These are phyloP conservation scores for Globisporangium camurandrum DNA, from an alignment of 352 stramenopile genomes.

Conservation along the genomic window DNA sequence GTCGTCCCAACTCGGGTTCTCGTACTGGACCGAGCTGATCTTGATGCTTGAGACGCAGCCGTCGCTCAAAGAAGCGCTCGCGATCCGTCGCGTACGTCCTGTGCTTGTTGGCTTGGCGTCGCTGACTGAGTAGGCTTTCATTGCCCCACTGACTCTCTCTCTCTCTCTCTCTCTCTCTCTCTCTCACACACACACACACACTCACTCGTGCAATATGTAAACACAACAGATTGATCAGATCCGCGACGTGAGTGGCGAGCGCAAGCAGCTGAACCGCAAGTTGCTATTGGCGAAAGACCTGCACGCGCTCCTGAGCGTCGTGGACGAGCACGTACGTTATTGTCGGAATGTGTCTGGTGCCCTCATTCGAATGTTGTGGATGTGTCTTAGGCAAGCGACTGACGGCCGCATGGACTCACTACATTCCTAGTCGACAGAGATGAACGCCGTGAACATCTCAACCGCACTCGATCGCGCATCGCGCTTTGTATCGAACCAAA, in stretches of 20 bases:
- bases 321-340: conserved; percentile 50
- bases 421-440: conserved; percentile 21
- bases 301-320: conserved; percentile 42
- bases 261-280: conserved; percentile 52
- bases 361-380: no score
- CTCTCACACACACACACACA: background rate
- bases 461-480: conserved; percentile 47
- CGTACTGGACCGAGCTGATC: conserved; percentile 73
- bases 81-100: conserved; percentile 39
- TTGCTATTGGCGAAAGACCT: conserved; percentile 58
- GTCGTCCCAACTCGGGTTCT: conserved; percentile 62
- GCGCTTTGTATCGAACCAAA: conserved; percentile 20
- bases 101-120: no score
- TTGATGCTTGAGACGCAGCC: conserved; percentile 70
- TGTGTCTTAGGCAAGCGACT: no score
- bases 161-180: background rate
- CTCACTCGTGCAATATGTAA: background rate
- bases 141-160: no score
- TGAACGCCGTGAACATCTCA: conserved; percentile 62
- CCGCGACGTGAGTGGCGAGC: conserved; percentile 30
- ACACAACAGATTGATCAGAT: conserved; percentile 58
- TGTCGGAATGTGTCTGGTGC: background rate
- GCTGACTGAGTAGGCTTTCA: background rate
- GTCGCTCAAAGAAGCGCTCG: conserved; percentile 49
- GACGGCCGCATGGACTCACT: background rate